These are phyloP conservation scores for Puccinia coronata DNA, from an alignment of 1,284 basidiomycete genomes.

Conservation along the genomic window DNA sequence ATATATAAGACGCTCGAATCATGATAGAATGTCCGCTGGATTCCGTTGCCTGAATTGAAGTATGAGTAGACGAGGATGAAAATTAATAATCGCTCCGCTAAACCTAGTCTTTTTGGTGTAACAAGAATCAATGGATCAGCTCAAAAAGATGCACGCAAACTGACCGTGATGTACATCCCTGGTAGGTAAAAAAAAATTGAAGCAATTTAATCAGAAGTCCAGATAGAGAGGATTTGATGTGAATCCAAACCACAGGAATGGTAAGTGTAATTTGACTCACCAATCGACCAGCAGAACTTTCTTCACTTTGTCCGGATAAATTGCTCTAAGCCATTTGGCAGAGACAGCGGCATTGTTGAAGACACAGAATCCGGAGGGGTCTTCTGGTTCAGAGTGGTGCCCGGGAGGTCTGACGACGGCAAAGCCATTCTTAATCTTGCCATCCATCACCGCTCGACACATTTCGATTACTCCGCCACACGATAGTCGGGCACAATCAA, in stretches of 20 bases:
- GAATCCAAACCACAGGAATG: not conserved
- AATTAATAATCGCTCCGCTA: not conserved
- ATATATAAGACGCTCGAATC: constrained; percentile 91
- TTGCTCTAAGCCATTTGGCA: constrained; percentile 60
- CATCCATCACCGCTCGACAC: constrained; percentile 78
- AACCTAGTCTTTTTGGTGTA: not conserved
- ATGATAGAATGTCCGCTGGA: constrained; percentile 89
- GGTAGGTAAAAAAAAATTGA: constrained; percentile 45
- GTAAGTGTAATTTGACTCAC: constrained; percentile 62
- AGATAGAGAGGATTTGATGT: constrained; percentile 2
- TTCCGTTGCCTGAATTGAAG: constrained; percentile 80
- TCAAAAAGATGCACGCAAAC: constrained; percentile 50
- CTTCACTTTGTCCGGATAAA: constrained; percentile 63
- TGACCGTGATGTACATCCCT: constrained; percentile 97
- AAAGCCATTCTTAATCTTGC: constrained; percentile 80
- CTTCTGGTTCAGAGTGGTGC: constrained; percentile 96
- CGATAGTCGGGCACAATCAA: constrained; percentile 79
- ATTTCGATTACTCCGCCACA: constrained; percentile 95
- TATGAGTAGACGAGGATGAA: not conserved
- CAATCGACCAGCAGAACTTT: constrained; percentile 92
- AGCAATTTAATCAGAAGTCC: constrained; percentile 15
- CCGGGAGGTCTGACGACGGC: constrained; percentile 96
- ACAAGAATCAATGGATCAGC: not conserved
- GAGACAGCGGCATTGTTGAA: constrained; percentile 98
- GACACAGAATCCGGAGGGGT: constrained; percentile 99